A percentile compares a stretch with the other conserved stretches of the same genome.
Evolutionary conservation across 1,139 yeast species (phyloP).

Genomic region (Barnettozyma hawaiiensis): DNA sequence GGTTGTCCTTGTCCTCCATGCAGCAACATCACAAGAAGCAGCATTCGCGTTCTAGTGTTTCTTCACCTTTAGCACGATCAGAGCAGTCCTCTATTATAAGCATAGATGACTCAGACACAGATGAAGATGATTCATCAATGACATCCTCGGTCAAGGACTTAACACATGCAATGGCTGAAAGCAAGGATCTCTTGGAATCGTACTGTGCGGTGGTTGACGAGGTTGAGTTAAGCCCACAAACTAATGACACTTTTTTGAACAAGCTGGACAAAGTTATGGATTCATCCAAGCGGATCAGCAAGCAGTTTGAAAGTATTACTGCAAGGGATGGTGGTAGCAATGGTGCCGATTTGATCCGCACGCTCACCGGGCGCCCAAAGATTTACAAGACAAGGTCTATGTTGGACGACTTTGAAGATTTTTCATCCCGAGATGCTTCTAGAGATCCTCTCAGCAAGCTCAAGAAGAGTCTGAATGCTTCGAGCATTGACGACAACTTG

Average conservation of each 20-base stretch:
- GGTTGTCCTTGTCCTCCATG: not conserved
- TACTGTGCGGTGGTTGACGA: slow-evolving; percentile 9
- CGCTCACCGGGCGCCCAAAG: slow-evolving; percentile 22
- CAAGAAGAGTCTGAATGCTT: slow-evolving; percentile 11
- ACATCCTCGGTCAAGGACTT: slow-evolving; percentile 8
- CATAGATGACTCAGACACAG: not conserved
- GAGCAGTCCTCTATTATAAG: slow-evolving; percentile 7
- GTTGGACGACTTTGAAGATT: slow-evolving; percentile 17
- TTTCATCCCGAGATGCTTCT: not conserved
- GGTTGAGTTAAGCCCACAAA: not conserved
- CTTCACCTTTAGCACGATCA: slow-evolving; percentile 5
- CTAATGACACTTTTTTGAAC: slow-evolving; percentile 6
- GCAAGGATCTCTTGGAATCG: slow-evolving; percentile 8
- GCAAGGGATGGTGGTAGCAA: slow-evolving; percentile 8
- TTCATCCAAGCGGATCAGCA: slow-evolving; percentile 12
- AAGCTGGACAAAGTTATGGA: slow-evolving; percentile 20
- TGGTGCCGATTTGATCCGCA: slow-evolving; percentile 21
- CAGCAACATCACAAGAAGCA: not conserved
- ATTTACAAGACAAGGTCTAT: slow-evolving; percentile 20
- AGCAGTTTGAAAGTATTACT: slow-evolving; percentile 14
- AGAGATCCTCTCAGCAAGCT: slow-evolving; percentile 9
- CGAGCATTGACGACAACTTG: not conserved
- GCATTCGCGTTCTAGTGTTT: not conserved
- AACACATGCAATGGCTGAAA: slow-evolving; percentile 10
- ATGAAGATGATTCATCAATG: slow-evolving; percentile 5